Evolutionary conservation across 352 stramenopile genomes (phyloP).

Genomic region (Aphanomyces stellatus): DNA sequence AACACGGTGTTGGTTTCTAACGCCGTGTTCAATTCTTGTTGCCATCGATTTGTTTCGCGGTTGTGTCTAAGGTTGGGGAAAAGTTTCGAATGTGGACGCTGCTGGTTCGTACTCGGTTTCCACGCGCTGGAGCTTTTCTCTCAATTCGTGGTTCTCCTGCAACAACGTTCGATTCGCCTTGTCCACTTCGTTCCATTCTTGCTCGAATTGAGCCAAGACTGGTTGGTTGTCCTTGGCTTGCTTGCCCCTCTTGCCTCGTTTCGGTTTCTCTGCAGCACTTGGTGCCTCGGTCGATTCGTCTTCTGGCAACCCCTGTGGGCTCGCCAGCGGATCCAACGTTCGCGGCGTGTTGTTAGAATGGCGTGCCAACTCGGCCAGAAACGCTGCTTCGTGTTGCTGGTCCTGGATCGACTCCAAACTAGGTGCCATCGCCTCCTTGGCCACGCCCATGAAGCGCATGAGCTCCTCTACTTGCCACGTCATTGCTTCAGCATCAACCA

Average conservation of each 20-base stretch:
- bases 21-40: slow-evolving; percentile 1
- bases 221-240: background rate
- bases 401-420: background rate
- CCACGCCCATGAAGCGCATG: slow-evolving; percentile 6
- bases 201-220: slow-evolving; percentile 11
- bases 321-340: no score
- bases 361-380: slow-evolving; percentile 55
- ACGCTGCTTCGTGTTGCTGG: slow-evolving; percentile 42
- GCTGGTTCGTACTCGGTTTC: background rate
- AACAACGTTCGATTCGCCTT: slow-evolving; percentile 7
- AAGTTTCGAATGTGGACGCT: background rate
- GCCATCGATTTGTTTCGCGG: background rate
- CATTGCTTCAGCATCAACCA: background rate
- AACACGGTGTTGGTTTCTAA: slow-evolving; percentile 10
- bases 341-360: slow-evolving; percentile 22
- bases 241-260: background rate
- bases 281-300: background rate
- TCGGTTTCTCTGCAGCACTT: no score
- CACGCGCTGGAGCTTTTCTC: background rate
- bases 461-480: background rate
- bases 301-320: background rate
- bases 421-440: background rate
- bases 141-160: slow-evolving; percentile 5
- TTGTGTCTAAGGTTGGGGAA: background rate
- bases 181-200: slow-evolving; percentile 14